A percentile compares a stretch with the other conserved stretches of the same genome.
Evolutionary conservation across 106 monocot species (phyloP).

Genomic region (Chionographis japonica): DNA sequence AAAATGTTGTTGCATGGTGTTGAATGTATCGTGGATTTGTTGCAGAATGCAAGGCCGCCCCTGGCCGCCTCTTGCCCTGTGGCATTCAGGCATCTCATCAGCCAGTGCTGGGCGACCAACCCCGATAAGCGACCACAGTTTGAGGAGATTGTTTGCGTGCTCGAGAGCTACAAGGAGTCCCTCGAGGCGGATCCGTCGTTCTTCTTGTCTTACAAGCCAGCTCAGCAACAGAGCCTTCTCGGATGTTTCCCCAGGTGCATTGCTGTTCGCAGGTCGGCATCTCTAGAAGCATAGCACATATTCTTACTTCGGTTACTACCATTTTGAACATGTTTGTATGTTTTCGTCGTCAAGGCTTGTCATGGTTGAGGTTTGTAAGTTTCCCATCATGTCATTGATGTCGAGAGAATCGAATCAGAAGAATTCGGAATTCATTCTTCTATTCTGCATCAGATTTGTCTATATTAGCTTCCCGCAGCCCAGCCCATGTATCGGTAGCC

Average conservation of each 20-base stretch:
- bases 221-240: conserved; percentile 22
- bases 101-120: conserved; percentile 67
- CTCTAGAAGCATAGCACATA: conserved; percentile 15
- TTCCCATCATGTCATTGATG: not conserved
- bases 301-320: not conserved
- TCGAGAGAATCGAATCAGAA: not conserved
- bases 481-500: no score
- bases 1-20: not conserved
- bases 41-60: conserved; percentile 80
- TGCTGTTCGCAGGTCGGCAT: conserved; percentile 16
- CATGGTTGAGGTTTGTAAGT: not conserved
- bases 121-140: conserved; percentile 77
- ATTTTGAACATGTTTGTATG: not conserved
- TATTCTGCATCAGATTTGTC: no score
- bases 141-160: conserved; percentile 63
- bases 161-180: conserved; percentile 53
- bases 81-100: conserved; percentile 72
- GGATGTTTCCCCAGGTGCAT: conserved; percentile 43
- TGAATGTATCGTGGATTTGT: not conserved
- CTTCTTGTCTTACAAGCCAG: conserved; percentile 56
- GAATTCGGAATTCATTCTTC: no score
- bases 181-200: conserved; percentile 56
- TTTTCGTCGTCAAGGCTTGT: not conserved
- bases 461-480: no score
- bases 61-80: conserved; percentile 57